Evolutionary conservation across 345 rosid genomes (phyloP).

Genomic region (Citropsis articulata): DNA sequence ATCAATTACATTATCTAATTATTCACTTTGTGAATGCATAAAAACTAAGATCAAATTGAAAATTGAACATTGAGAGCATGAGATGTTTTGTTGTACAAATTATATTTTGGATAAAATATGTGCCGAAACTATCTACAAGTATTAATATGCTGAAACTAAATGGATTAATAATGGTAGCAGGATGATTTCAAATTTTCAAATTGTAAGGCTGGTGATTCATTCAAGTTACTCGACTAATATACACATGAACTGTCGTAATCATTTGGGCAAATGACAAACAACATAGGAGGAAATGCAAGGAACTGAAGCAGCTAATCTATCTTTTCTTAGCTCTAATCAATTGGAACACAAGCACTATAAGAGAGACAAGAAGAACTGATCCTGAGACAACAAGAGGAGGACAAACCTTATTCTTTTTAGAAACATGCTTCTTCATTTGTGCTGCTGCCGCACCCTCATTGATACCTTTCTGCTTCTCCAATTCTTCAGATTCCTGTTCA

Average conservation of each 20-base stretch:
- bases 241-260: no score
- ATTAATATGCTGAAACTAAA: no score
- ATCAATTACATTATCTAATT: no score
- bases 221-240: background rate
- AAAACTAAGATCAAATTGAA: no score
- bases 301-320: background rate
- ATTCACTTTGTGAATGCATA: no score
- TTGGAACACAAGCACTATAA: slow-evolving; percentile 49
- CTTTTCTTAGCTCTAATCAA: slow-evolving; percentile 46
- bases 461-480: slow-evolving; percentile 18
- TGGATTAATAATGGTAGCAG: background rate
- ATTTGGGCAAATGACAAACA: background rate
- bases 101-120: no score
- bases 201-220: background rate
- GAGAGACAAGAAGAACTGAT: slow-evolving; percentile 52
- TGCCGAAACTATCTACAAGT: no score
- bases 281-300: background rate
- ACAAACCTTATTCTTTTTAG: slow-evolving; percentile 22
- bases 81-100: no score
- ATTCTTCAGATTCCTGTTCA: slow-evolving; percentile 6
- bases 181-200: background rate
- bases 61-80: no score
- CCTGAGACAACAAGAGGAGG: slow-evolving; percentile 45
- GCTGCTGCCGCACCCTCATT: slow-evolving; percentile 3
- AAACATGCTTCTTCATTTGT: background rate